Base-by-base conservation (phyloP, 2,329 filamentous ascomycete species). In the Teratosphaeriaceae sp. region DNA sequence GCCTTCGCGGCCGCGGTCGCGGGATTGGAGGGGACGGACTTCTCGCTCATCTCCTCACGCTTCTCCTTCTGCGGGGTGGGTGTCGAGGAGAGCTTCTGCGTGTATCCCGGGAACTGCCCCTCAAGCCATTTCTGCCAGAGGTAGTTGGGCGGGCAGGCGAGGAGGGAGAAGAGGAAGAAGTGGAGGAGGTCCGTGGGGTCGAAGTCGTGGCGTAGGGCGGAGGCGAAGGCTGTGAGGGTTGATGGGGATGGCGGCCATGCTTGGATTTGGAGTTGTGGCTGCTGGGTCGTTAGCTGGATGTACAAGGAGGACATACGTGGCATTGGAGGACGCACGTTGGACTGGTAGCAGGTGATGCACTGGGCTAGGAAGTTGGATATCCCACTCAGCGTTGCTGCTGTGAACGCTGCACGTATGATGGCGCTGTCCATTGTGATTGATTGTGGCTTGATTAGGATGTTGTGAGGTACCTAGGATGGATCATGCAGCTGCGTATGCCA, bases 121-220 rank as follows among this genome's bases (percentile, higher is more conserved):
- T 95, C 88, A 40, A 95, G 74, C 59, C 76, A 85, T 30, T 79
- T 75, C 72, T 94, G 88, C 88, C 88, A 95, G 55, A 86, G 61
- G 59, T 88, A 86, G 66, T 96, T 96, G 34, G 85, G 85, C 2
- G 88, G 88, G 30, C 82, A 84, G 63, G 75, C 82, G 46, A 94
- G 60, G 24, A 85, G 59, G 51, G 82, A 78, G 69, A 83, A 94
- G 41, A 87, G 58, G 40, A 85, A 67, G 65, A 94, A 95, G 60
- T 88, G 85, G 53, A 88, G 67, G 33, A 94, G 72, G 3, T 84
- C 79, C 4, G 75, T 66, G 65, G 75, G 74, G 64, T 88, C 78
- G 54, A 94, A 69, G 19, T 69, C 63, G 40, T 3, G 5, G 29
- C 6, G 15, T 18, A 42, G 9, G 9, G 31, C 1, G 37, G 11